Conservation (phyloP, 805 yeast species). For the Jamesozyma rosinii region DNA sequence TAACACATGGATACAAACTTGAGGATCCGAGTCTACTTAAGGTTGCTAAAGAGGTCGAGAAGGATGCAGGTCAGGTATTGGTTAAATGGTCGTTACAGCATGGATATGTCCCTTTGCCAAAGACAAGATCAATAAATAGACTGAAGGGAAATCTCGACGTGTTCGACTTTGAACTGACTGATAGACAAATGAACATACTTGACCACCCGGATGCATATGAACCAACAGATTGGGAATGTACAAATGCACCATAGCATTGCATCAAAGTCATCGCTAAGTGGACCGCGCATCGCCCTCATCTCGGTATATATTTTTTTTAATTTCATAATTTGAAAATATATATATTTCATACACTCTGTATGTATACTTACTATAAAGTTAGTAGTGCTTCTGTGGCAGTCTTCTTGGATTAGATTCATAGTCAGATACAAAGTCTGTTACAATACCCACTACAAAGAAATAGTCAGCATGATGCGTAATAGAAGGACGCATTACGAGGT, state of each 20-base stretch:
- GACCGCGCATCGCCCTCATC: neutral
- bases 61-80: slow-evolving; percentile 52
- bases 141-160: slow-evolving; percentile 48
- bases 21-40: slow-evolving; percentile 43
- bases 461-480: neutral
- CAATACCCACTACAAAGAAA: too few relatives aligned
- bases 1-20: slow-evolving; percentile 53
- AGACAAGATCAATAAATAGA: slow-evolving; percentile 47
- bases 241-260: slow-evolving; percentile 40
- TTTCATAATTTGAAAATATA: neutral
- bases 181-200: slow-evolving; percentile 34
- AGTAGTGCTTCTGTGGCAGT: too few relatives aligned
- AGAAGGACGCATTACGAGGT: slow-evolving; percentile 42
- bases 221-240: slow-evolving; percentile 72
- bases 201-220: slow-evolving; percentile 51
- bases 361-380: too few relatives aligned
- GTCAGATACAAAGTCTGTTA: too few relatives aligned
- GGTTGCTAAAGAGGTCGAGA: slow-evolving; percentile 42
- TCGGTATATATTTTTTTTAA: neutral
- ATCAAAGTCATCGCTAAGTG: neutral
- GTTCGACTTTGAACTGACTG: slow-evolving; percentile 38
- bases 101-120: slow-evolving; percentile 64
- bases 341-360: neutral
- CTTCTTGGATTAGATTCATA: too few relatives aligned
- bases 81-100: slow-evolving; percentile 66